These are phyloP conservation scores for Cornus kousa DNA, from an alignment of 148 eudicot genomes.

Conservation along the genomic window DNA sequence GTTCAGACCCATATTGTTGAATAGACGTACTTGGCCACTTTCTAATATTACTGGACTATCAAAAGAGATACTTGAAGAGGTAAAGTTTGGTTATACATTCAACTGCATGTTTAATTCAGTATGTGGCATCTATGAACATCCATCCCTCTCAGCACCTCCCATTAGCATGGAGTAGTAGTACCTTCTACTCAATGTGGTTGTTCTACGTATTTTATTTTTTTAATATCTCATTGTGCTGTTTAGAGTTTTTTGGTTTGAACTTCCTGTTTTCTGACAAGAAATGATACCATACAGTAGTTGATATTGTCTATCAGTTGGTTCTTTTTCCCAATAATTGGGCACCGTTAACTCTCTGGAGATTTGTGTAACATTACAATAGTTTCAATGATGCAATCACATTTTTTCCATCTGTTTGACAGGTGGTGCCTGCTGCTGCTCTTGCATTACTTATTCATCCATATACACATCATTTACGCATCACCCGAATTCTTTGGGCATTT, in stretches of 20 bases:
- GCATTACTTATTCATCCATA: slow-evolving; percentile 53
- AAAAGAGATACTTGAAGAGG: neutral
- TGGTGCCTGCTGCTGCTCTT: slow-evolving; percentile 58
- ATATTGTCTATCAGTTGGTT: neutral
- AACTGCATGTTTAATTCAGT: too few relatives aligned
- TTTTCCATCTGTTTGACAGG: slow-evolving; percentile 26
- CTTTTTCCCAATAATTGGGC: neutral
- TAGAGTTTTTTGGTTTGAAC: neutral
- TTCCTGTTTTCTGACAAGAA: neutral
- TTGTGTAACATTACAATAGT: neutral
- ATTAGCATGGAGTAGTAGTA: too few relatives aligned
- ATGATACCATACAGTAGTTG: neutral
- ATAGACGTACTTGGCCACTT: neutral
- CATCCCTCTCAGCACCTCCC: too few relatives aligned
- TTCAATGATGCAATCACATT: neutral
- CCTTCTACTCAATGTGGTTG: neutral
- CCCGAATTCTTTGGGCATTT: slow-evolving; percentile 53
- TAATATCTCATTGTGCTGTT: neutral
- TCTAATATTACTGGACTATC: neutral
- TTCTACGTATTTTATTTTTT: neutral
- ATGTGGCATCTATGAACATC: too few relatives aligned
- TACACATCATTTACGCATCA: slow-evolving; percentile 11
- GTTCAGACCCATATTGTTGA: neutral
- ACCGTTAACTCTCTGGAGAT: neutral
- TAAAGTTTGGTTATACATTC: too few relatives aligned